A percentile compares a stretch with the other conserved stretches of the same genome.
phyloP scores from a whole-genome alignment of 108 stramenopile genomes.

The Skeletonema tropicum region DNA sequence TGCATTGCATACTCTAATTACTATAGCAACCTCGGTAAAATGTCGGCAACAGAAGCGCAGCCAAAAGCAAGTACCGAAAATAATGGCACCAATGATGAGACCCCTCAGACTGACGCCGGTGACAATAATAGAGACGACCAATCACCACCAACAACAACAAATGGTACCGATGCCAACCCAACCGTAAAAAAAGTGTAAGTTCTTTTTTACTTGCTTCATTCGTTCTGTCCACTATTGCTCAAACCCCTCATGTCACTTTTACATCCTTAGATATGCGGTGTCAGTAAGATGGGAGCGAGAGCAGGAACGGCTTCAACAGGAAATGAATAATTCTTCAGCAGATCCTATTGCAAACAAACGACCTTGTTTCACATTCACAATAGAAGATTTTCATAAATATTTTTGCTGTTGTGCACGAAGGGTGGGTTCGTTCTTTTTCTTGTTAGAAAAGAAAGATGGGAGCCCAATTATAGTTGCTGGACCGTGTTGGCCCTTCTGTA shows the following conservation, averaged over 20 bases:
- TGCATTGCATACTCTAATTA: no score
- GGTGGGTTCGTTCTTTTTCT: conserved; percentile 86
- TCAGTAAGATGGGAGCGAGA: conserved; percentile 88
- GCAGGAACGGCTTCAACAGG: conserved; percentile 45
- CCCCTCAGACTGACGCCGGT: background rate
- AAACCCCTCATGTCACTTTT: background rate
- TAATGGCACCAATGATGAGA: background rate
- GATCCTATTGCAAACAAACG: conserved; percentile 26
- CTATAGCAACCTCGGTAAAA: background rate
- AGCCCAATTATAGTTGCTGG: conserved; percentile 86
- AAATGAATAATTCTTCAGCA: conserved; percentile 22
- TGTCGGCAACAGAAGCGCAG: background rate
- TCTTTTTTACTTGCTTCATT: background rate
- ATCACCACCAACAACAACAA: background rate
- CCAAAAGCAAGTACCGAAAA: background rate
- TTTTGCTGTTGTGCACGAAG: conserved; percentile 86
- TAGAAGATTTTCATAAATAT: conserved; percentile 69
- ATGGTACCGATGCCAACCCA: background rate
- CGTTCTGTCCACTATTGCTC: background rate
- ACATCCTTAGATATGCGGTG: conserved; percentile 64
- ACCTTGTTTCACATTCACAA: conserved; percentile 21
- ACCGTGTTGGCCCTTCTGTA: conserved; percentile 93
- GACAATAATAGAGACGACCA: background rate
- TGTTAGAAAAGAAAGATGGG: conserved; percentile 74
- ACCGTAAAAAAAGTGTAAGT: background rate